phyloP scores from a whole-genome alignment of 2,329 filamentous ascomycete genomes.

The Colletotrichum sp. region DNA sequence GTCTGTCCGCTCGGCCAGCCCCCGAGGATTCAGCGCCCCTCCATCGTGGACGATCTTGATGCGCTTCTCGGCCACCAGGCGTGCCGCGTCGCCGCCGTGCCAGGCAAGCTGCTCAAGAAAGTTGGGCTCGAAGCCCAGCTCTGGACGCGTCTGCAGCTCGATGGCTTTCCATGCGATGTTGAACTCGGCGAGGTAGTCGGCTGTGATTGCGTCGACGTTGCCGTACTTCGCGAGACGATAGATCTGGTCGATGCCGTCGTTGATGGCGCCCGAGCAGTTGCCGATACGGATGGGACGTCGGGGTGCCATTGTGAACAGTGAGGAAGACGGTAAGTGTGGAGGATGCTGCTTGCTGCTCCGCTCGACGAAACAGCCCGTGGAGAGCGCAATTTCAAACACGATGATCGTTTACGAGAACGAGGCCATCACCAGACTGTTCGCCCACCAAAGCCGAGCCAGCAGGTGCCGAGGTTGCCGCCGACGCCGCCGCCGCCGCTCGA shows the following conservation, averaged over 20 bases:
- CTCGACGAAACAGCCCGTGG: background rate
- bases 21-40: conserved; percentile 59
- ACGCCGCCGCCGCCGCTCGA: background rate
- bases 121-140: conserved; percentile 39
- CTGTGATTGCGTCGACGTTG: conserved; percentile 40
- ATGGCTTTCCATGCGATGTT: conserved; percentile 54
- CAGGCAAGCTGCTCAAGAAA: conserved; percentile 48
- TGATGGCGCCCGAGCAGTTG: conserved; percentile 34
- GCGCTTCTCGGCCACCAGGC: conserved; percentile 44
- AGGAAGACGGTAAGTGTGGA: background rate
- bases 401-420: background rate
- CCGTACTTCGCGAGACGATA: conserved; percentile 27
- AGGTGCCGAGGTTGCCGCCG: background rate
- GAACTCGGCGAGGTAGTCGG: conserved; percentile 46
- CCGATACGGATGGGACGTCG: conserved; percentile 36
- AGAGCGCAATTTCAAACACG: background rate
- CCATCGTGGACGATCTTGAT: conserved; percentile 64
- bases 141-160: conserved; percentile 36
- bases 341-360: background rate
- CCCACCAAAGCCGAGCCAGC: background rate
- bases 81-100: conserved; percentile 37
- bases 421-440: background rate
- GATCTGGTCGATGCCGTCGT: conserved; percentile 29
- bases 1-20: conserved; percentile 44
- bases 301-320: background rate